phyloP scores from a whole-genome alignment of 2,329 filamentous ascomycete genomes.

The Aspergillus spinulosporus region DNA sequence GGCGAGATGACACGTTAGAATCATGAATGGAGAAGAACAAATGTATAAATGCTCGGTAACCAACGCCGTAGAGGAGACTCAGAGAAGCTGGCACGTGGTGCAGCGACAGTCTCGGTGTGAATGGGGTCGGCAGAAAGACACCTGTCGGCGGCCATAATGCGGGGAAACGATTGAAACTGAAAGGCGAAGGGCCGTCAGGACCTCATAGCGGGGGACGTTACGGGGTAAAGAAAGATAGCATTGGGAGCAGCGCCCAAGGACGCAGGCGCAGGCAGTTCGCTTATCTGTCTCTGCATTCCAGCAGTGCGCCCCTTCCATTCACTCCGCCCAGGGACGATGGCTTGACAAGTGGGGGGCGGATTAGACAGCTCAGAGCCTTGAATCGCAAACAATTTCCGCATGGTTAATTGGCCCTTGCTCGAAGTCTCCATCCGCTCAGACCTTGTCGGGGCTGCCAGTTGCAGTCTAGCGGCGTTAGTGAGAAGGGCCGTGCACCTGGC shows the following conservation, averaged over 20 bases:
- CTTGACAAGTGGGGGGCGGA: conserved; percentile 7
- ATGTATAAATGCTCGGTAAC: conserved; percentile 13
- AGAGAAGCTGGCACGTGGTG: conserved; percentile 13
- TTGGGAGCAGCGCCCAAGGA: neutral
- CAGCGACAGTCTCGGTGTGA: conserved; percentile 14
- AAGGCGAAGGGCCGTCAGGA: conserved; percentile 15
- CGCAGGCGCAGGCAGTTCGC: conserved; percentile 6
- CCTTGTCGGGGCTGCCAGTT: conserved; percentile 13
- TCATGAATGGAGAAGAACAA: neutral
- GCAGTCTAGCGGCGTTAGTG: conserved; percentile 15
- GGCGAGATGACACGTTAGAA: conserved; percentile 13
- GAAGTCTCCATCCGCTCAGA: conserved; percentile 19
- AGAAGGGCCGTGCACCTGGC: conserved; percentile 4
- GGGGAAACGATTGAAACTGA: conserved; percentile 4
- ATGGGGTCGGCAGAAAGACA: conserved; percentile 20
- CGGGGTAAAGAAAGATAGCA: neutral
- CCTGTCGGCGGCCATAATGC: conserved; percentile 23
- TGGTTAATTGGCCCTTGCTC: neutral
- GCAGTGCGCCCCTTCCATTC: neutral
- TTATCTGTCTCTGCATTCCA: conserved; percentile 12
- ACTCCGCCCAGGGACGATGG: conserved; percentile 8
- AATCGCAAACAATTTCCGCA: conserved; percentile 8
- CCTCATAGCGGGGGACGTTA: conserved; percentile 16
- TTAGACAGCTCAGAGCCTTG: conserved; percentile 7
- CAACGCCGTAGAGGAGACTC: conserved; percentile 22